Evolutionary conservation across 2,329 filamentous ascomycete genomes (phyloP).

Genomic region (Ceratocystis diversiconidia): DNA sequence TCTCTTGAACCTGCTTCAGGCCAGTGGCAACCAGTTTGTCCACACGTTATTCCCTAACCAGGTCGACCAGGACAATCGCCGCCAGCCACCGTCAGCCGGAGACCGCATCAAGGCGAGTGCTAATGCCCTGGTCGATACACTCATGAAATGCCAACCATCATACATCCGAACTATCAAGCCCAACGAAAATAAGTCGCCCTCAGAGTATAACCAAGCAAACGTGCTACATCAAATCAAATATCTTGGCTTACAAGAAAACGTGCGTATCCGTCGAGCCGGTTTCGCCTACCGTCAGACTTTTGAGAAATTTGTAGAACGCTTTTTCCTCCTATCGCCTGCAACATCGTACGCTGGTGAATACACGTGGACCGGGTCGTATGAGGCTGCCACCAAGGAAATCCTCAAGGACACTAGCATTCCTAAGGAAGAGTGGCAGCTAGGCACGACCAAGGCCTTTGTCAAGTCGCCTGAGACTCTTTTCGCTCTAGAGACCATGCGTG

Average conservation of each 20-base stretch:
- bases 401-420: slow-evolving; percentile 94
- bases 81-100: slow-evolving; percentile 83
- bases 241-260: slow-evolving; percentile 97
- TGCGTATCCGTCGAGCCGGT: slow-evolving; percentile 86
- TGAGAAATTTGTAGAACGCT: slow-evolving; percentile 95
- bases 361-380: slow-evolving; percentile 80
- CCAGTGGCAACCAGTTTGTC: slow-evolving; percentile 72
- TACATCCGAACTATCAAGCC: slow-evolving; percentile 99
- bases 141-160: slow-evolving; percentile 95
- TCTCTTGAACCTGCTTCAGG: slow-evolving; percentile 69
- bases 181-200: slow-evolving; percentile 94
- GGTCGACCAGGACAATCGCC: slow-evolving; percentile 90
- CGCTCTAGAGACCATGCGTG: slow-evolving; percentile 91
- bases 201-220: slow-evolving; percentile 81
- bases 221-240: slow-evolving; percentile 98
- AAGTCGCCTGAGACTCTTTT: slow-evolving; percentile 96
- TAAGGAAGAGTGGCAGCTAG: slow-evolving; percentile 90
- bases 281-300: slow-evolving; percentile 96
- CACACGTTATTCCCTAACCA: slow-evolving; percentile 82
- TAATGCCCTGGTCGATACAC: slow-evolving; percentile 81
- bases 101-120: slow-evolving; percentile 93
- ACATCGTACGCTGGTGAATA: slow-evolving; percentile 96
- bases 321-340: slow-evolving; percentile 86
- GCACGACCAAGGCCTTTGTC: slow-evolving; percentile 93
- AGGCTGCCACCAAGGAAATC: slow-evolving; percentile 81